These are phyloP conservation scores for Trametes maxima DNA, from an alignment of 768 basidiomycete species.

Conservation along the genomic window DNA sequence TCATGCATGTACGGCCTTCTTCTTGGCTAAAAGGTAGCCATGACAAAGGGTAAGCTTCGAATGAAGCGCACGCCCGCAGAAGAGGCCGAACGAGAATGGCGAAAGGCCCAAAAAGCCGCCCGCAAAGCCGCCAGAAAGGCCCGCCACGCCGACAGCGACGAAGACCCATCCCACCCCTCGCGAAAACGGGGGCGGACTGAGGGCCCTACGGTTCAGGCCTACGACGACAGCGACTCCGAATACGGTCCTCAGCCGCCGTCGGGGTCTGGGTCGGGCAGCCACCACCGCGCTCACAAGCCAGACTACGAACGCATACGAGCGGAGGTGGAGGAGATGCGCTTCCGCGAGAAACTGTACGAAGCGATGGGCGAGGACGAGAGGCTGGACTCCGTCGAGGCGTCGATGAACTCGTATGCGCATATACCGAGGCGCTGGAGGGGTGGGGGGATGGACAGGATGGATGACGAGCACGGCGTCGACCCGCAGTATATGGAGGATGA, in stretches of 20 bases:
- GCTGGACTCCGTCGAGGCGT: constrained; percentile 61
- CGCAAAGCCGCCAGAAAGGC: constrained; percentile 43
- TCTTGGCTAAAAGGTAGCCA: background rate
- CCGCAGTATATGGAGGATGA: constrained; percentile 74
- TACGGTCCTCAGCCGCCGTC: constrained; percentile 35
- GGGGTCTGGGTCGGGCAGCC: constrained; percentile 19
- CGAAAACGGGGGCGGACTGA: constrained; percentile 23
- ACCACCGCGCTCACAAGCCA: constrained; percentile 33
- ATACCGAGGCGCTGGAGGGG: constrained; percentile 71
- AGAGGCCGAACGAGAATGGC: constrained; percentile 38
- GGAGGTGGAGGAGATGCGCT: constrained; percentile 64
- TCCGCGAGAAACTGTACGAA: constrained; percentile 72
- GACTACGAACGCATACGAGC: constrained; percentile 53
- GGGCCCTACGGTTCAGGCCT: constrained; percentile 6
- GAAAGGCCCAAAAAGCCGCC: constrained; percentile 51
- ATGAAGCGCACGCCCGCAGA: constrained; percentile 44
- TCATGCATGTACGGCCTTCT: background rate
- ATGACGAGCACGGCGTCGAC: constrained; percentile 45
- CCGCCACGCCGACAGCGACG: constrained; percentile 25
- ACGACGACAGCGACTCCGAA: constrained; percentile 26
- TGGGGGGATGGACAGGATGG: constrained; percentile 41
- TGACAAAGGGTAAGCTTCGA: constrained; percentile 33
- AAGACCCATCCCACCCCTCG: constrained; percentile 9
- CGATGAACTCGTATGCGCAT: constrained; percentile 68
- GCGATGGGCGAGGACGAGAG: constrained; percentile 75